These are phyloP conservation scores for Somion occarium DNA, from an alignment of 1,284 basidiomycete genomes.

Conservation along the genomic window DNA sequence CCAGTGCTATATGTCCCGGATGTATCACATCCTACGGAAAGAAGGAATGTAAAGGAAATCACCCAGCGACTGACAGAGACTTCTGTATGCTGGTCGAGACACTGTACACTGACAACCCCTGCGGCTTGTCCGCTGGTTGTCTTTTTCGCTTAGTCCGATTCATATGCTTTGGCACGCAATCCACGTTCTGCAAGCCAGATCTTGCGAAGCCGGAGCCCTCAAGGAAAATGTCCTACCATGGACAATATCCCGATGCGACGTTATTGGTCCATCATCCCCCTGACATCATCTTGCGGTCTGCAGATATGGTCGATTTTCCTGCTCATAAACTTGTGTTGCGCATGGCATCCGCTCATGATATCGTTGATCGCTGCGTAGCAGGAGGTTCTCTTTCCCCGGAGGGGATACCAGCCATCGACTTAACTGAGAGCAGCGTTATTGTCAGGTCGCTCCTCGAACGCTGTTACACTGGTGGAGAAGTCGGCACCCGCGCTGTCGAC, in stretches of 20 bases:
- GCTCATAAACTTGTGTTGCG: neutral
- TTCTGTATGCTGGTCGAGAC: neutral
- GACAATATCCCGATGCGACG: neutral
- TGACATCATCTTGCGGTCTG: neutral
- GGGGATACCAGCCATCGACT: neutral
- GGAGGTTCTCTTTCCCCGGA: neutral
- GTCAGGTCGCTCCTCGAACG: neutral
- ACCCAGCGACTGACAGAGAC: neutral
- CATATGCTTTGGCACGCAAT: neutral
- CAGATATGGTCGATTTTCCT: conserved; percentile 2
- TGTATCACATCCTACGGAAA: neutral
- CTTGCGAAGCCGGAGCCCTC: neutral
- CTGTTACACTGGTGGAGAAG: neutral
- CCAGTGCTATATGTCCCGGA: neutral
- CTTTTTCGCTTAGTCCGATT: neutral
- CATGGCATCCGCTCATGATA: no score
- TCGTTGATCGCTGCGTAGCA: no score
- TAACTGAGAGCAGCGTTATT: neutral
- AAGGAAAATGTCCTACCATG: neutral
- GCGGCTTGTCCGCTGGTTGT: neutral
- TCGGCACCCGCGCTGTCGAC: neutral
- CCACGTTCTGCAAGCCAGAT: neutral
- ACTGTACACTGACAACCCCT: neutral
- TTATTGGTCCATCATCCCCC: neutral
- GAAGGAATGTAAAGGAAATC: no score